These are phyloP conservation scores for Hypocreales sp. DNA, from an alignment of 2,329 filamentous ascomycete genomes.

Conservation along the genomic window DNA sequence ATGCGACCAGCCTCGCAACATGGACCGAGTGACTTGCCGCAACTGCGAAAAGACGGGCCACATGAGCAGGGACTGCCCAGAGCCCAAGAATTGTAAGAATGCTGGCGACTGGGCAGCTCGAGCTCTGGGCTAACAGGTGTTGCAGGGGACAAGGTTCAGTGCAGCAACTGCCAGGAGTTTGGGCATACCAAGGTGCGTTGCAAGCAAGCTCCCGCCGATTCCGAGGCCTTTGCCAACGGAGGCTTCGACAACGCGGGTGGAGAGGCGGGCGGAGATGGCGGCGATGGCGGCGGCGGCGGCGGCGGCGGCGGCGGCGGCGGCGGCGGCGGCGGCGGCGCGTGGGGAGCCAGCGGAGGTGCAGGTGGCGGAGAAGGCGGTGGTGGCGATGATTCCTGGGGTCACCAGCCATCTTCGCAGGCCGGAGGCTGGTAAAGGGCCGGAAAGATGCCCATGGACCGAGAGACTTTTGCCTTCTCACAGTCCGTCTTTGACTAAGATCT, in stretches of 20 bases:
- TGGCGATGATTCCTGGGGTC: too few species aligned
- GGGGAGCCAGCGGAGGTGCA: too few species aligned
- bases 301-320: too few species aligned
- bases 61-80: constrained; percentile 44
- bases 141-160: constrained; percentile 23
- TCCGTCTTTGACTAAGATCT: too few species aligned
- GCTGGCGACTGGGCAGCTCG: neutral
- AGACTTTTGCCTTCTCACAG: too few species aligned
- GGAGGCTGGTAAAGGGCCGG: too few species aligned
- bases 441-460: too few species aligned
- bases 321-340: too few species aligned
- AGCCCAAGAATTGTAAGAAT: constrained; percentile 28
- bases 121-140: constrained; percentile 7
- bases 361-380: too few species aligned
- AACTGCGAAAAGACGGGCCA: constrained; percentile 47
- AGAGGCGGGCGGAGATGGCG: too few species aligned
- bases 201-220: constrained; percentile 10
- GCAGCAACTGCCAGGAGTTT: constrained; percentile 20
- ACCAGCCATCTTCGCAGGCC: too few species aligned
- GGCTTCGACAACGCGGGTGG: neutral
- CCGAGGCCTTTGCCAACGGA: constrained; percentile 1
- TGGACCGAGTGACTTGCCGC: constrained; percentile 38
- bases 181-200: constrained; percentile 24
- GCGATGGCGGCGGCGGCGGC: neutral
- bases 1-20: constrained; percentile 29